These are phyloP conservation scores for Fabrea salina DNA, from an alignment of 169 alveolate genomes.

Conservation along the genomic window DNA sequence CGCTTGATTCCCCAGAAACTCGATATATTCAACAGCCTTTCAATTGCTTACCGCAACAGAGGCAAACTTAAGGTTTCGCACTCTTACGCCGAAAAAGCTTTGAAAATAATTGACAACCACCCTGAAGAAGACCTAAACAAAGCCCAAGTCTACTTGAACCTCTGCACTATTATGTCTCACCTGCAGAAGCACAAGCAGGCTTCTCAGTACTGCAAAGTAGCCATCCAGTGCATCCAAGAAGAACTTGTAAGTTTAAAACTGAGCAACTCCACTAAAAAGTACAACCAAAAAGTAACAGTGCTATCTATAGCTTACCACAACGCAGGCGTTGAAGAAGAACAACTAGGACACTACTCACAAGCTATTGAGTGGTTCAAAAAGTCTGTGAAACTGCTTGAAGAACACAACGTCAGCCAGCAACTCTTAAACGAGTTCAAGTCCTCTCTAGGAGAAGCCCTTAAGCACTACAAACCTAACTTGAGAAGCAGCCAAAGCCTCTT, in stretches of 20 bases:
- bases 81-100: not conserved
- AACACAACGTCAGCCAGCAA: too few relatives aligned
- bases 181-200: not conserved
- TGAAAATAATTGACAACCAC: not conserved
- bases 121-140: not conserved
- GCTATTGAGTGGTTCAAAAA: slow-evolving; percentile 3
- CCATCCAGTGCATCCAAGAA: slow-evolving; percentile 13
- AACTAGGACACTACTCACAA: not conserved
- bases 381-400: slow-evolving; percentile 1
- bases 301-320: slow-evolving; percentile 31
- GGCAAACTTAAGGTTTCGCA: not conserved
- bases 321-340: slow-evolving; percentile 32
- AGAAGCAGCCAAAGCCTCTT: too few relatives aligned
- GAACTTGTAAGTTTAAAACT: not conserved
- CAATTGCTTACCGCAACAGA: not conserved
- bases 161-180: slow-evolving; percentile 3
- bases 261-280: not conserved
- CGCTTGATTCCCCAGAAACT: not conserved
- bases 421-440: too few relatives aligned
- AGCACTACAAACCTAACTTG: too few relatives aligned
- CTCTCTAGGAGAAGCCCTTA: too few relatives aligned
- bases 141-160: not conserved
- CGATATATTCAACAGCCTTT: not conserved
- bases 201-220: not conserved
- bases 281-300: not conserved